Percentiles rank a stretch among this genome's conserved stretches.
Evolutionary conservation across 352 stramenopile genomes (phyloP).

Genomic region (Globisporangium abappressorium): DNA sequence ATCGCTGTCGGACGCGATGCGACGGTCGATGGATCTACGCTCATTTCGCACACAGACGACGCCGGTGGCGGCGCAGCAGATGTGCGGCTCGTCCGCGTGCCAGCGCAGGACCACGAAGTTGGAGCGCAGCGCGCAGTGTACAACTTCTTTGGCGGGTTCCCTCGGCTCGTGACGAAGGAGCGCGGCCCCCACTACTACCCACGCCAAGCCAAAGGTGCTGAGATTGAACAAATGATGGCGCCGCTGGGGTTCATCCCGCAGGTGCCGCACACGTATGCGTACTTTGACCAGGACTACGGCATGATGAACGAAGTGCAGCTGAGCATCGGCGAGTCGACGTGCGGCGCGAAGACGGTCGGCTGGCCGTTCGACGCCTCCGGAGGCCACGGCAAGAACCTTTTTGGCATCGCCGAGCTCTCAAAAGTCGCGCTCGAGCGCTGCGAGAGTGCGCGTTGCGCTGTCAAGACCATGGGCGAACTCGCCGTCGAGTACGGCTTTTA

Average conservation of each 20-base stretch:
- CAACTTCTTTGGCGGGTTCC: constrained; percentile 47
- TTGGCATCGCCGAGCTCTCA: constrained; percentile 76
- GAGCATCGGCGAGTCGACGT: constrained; percentile 88
- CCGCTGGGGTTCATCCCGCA: constrained; percentile 76
- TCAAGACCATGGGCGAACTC: constrained; percentile 85
- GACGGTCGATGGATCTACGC: constrained; percentile 57
- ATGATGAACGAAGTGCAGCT: constrained; percentile 90
- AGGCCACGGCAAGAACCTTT: constrained; percentile 58
- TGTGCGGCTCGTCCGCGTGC: constrained; percentile 79
- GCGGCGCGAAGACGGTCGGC: constrained; percentile 51
- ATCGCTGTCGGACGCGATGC: constrained; percentile 68
- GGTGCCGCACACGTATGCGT: constrained; percentile 84
- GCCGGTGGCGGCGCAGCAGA: constrained; percentile 63
- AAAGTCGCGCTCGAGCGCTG: constrained; percentile 81
- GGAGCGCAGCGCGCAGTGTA: constrained; percentile 37
- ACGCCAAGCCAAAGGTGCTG: constrained; percentile 11
- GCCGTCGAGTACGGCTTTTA: constrained; percentile 90
- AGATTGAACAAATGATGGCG: constrained; percentile 21
- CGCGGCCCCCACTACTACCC: constrained; percentile 46
- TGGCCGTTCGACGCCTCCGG: constrained; percentile 32
- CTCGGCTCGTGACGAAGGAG: constrained; percentile 50
- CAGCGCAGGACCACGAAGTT: constrained; percentile 45
- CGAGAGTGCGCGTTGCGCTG: constrained; percentile 57
- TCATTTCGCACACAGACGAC: constrained; percentile 76
- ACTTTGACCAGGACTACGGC: constrained; percentile 87